Base-by-base conservation (phyloP, 1,139 yeast genomes). In the Nakaseomyces bracarensis region DNA sequence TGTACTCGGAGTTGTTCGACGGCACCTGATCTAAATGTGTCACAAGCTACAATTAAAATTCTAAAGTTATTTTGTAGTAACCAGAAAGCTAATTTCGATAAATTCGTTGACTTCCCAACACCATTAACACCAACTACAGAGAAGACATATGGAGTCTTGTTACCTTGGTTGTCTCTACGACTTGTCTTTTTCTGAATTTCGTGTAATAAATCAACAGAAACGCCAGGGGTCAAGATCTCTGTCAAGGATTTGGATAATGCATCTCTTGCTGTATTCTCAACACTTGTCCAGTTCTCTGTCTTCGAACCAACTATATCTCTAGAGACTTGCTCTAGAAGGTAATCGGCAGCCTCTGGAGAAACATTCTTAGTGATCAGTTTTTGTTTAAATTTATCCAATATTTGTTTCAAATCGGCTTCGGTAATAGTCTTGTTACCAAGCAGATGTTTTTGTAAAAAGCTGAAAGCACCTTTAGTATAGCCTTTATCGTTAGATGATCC, bases 61-160 rank as follows among this genome's bases (percentile, higher is more conserved):
- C 77, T 79, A 60, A 85, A 73, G 59, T 89, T 79, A 62, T 91
- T 91, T 60, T 89, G 96, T 45, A 91, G 66, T 42, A 91, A 71
- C 98, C 98, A 91, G 60, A 85, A 93, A 1, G 96, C 98, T 44
- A 91, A 68, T 64, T 89, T 91, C 30, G 97, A 94, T 47, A 91
- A 69, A 57, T 87, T 93, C 3, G 98, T 93, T 0, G 96, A 89
- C 63, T 93, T 91, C 21, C 98, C 98, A 27, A 91, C 98, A 36
- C 98, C 98, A 60, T 91, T 91, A 20, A 91, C 98, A 26, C 98
- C 98, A 25, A 91, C 98, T 15, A 91, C 93, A 0, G 97, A 87
- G 45, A 91, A 86, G 13, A 91, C 96, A 53, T 86, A 91, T 1
- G 98, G 97, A 27, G 73, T 65, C n/a, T 60, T 53, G 11, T 63